Conservation (phyloP, 176 grass and related monocot species). For the Lolium multiflorum region DNA sequence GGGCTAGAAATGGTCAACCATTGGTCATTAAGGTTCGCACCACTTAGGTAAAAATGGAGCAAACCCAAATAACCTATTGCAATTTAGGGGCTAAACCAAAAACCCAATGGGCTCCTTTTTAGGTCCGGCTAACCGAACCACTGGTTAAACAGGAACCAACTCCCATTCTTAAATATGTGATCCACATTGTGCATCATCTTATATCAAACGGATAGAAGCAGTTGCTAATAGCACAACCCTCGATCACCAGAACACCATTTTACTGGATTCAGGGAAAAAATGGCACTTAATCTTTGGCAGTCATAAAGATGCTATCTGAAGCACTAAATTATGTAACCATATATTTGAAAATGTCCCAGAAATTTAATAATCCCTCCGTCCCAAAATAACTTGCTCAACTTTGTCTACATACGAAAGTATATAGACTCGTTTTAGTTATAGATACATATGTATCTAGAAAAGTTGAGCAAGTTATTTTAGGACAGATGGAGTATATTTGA, state of each 20-base stretch:
- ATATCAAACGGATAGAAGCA: conserved; percentile 13
- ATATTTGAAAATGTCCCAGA: background rate
- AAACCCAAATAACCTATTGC: no score
- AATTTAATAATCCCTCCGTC: background rate
- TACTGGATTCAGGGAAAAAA: background rate
- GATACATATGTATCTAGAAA: no score
- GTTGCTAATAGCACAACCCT: conserved; percentile 7
- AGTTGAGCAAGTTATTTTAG: background rate
- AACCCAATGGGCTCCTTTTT: no score
- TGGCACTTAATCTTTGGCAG: background rate
- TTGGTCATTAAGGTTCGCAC: no score
- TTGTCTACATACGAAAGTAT: no score
- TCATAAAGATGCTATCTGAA: conserved; percentile 1
- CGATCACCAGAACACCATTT: background rate
- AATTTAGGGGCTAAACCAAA: no score
- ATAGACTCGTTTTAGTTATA: no score
- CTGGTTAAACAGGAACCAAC: no score
- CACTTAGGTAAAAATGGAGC: no score
- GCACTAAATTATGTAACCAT: background rate
- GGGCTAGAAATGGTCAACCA: no score
- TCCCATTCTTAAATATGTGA: background rate
- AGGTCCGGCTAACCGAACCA: no score
- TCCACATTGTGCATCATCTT: background rate
- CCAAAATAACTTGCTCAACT: no score
- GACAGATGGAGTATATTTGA: background rate